These are phyloP conservation scores for Rosa hybrid DNA, from an alignment of 331 rosid genomes.

Conservation along the genomic window DNA sequence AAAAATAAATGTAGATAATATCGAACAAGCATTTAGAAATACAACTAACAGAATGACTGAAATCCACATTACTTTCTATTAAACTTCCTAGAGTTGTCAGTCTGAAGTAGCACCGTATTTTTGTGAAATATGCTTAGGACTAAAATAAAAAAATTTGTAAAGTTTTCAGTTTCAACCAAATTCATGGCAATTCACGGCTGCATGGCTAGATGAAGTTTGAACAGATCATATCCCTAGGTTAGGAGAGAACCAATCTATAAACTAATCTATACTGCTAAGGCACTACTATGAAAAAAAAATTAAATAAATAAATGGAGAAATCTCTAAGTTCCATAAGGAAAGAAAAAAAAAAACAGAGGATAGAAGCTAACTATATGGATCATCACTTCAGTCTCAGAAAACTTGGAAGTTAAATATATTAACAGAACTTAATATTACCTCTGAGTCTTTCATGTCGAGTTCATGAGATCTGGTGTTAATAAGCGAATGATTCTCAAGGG, in stretches of 20 bases:
- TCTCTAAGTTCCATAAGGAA: too few species aligned
- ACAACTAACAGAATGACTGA: not conserved
- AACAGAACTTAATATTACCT: slow-evolving; percentile 51
- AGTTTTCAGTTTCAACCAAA: not conserved
- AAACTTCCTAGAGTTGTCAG: too few species aligned
- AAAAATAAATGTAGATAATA: too few species aligned
- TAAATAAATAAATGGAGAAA: too few species aligned
- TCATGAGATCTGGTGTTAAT: slow-evolving; percentile 31
- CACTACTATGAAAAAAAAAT: too few species aligned
- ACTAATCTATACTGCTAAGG: too few species aligned
- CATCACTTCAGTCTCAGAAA: slow-evolving; percentile 1
- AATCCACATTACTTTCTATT: not conserved
- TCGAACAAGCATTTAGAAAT: too few species aligned
- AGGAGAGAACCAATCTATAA: too few species aligned
- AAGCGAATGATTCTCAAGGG: slow-evolving; percentile 64
- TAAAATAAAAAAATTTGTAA: not conserved
- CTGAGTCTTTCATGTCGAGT: slow-evolving; percentile 34
- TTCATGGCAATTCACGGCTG: not conserved
- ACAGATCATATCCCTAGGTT: not conserved
- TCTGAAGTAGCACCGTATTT: not conserved
- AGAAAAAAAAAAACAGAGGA: too few species aligned
- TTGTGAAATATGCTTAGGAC: not conserved
- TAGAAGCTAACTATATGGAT: not conserved
- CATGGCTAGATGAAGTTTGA: not conserved
- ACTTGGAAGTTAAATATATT: slow-evolving; percentile 3